Evolutionary conservation across 2,329 filamentous ascomycete species (phyloP), one percentile per base, ranked within the genome.

Genomic region (Ceratocystis variospora): DNA sequence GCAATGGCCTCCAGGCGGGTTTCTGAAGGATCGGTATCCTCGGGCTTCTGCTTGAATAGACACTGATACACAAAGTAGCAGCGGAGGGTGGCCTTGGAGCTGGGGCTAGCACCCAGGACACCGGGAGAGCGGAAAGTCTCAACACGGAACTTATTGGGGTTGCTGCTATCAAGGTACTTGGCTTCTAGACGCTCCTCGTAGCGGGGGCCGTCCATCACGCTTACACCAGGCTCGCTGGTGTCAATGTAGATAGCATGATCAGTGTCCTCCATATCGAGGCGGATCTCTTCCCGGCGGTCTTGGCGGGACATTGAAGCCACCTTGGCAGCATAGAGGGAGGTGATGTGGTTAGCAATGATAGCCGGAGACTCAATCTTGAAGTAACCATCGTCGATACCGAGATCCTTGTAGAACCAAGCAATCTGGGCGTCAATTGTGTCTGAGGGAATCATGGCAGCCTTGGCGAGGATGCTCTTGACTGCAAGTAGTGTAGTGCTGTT

Each of bases 41-140:
- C 83, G 1, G 86, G 83, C 65, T 79, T 78, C 2, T 91, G 89
- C 71, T 85, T 87, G 76, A 97, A 99, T 73, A 88, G 86, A 76
- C 93, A 96, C 77, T 96, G 90, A 80, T 99, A 99, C 71, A 99
- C 91, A 74, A 99, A 99, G 80, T 99, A 99, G 80, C 94, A 99
- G 69, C 94, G 88, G 66, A 99, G 81, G 65, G 93, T 90, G 67
- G 93, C 86, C 73, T 91, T 87, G 66, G 87, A 86, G 68, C 84
- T 82, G 57, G 85, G 78, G 57, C 79, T 77, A 68, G 80, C 81
- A 7, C 89, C 89, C 53, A 97, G 80, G 41, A 87, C 85, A 69
- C 88, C 92, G 2, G 89, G 87, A 2, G 94, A 96, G 69, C 94
- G 87, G 84, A 99, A 99, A 25, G 93, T 96, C 81, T 99, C 94